Evolutionary conservation across 1,139 yeast genomes (phyloP).

Genomic region (Yamadazyma jaroonii): DNA sequence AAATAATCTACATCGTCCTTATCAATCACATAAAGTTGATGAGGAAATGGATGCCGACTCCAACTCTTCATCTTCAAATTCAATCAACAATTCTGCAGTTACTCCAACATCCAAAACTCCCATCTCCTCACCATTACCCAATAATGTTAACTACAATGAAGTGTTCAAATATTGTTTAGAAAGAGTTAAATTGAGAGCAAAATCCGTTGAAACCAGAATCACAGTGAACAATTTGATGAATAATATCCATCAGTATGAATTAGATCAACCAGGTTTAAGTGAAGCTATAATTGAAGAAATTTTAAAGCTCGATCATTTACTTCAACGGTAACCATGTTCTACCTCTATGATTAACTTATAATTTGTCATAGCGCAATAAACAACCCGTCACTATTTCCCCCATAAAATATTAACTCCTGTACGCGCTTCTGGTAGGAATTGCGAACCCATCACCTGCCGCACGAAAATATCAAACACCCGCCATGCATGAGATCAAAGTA

Average conservation of each 20-base stretch:
- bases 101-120: background rate
- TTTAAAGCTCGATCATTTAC: constrained; percentile 11
- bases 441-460: no score
- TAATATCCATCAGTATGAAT: constrained; percentile 43
- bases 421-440: no score
- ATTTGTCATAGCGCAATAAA: no score
- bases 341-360: no score
- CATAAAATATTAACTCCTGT: no score
- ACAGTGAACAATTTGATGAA: constrained; percentile 41
- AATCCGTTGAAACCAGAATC: constrained; percentile 39
- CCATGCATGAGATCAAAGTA: no score
- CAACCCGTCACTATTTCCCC: no score
- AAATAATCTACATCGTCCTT: no score
- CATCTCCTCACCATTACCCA: background rate
- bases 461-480: no score
- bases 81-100: background rate
- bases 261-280: constrained; percentile 57
- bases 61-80: no score
- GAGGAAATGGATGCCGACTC: no score
- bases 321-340: constrained; percentile 18
- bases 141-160: background rate
- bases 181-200: constrained; percentile 50
- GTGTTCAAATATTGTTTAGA: constrained; percentile 17
- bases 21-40: no score
- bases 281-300: constrained; percentile 65